Conservation (phyloP, 2,329 filamentous ascomycete species). For the Fusarium lateritium region DNA sequence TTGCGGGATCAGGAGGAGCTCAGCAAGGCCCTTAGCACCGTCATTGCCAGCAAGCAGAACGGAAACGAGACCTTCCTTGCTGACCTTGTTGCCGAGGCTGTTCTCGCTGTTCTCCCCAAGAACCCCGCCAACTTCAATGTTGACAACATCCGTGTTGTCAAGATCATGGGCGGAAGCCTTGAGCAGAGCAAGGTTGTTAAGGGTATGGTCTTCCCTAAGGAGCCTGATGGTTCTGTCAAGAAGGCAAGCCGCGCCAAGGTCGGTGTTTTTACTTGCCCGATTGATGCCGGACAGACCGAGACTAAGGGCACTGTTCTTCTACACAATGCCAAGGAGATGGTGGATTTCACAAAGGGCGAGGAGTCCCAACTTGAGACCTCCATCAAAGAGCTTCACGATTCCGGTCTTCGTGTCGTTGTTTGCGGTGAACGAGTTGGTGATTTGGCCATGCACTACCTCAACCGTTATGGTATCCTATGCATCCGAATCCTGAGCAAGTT, state of each 20-base stretch:
- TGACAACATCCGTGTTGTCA: constrained; percentile 98
- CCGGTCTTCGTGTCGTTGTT: constrained; percentile 90
- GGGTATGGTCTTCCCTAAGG: constrained; percentile 98
- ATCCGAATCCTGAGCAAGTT: constrained; percentile 99
- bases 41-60: constrained; percentile 96
- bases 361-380: constrained; percentile 90
- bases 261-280: constrained; percentile 94
- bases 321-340: constrained; percentile 98
- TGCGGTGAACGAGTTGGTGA: constrained; percentile 96
- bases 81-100: constrained; percentile 86
- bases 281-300: constrained; percentile 96
- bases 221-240: constrained; percentile 93
- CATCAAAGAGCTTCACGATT: constrained; percentile 97
- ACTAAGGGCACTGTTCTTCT: constrained; percentile 98
- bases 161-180: constrained; percentile 98
- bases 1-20: constrained; percentile 86
- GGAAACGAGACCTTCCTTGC: constrained; percentile 93
- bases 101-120: constrained; percentile 92
- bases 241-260: constrained; percentile 95
- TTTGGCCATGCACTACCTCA: constrained; percentile 96
- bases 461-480: constrained; percentile 94
- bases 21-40: constrained; percentile 94
- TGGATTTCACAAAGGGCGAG: constrained; percentile 98
- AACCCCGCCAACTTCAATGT: constrained; percentile 98
- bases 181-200: constrained; percentile 95